Evolutionary conservation across 2,329 filamentous ascomycete species (phyloP).

Genomic region (Colletotrichum lini): DNA sequence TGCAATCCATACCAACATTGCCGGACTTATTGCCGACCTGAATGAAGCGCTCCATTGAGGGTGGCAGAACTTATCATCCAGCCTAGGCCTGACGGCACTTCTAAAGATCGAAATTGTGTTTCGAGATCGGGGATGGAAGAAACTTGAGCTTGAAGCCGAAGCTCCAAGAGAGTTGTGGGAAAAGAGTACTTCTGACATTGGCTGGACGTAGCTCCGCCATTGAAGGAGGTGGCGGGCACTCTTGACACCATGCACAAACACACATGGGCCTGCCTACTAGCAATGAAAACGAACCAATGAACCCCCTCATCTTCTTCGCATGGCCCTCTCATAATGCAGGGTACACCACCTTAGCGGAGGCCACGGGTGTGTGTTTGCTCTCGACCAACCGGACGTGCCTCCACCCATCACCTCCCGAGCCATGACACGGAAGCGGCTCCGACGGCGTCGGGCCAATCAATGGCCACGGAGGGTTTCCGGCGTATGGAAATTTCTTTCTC

Average conservation of each 20-base stretch:
- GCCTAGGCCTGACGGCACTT: too few species aligned
- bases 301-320: neutral
- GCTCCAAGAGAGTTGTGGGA: neutral
- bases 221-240: neutral
- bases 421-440: neutral
- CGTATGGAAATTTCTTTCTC: neutral
- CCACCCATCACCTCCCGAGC: neutral
- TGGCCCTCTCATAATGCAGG: neutral
- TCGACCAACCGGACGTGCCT: too few species aligned
- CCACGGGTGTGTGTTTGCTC: too few species aligned
- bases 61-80: too few species aligned
- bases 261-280: neutral
- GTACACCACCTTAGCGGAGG: too few species aligned
- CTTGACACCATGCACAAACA: neutral
- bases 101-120: too few species aligned
- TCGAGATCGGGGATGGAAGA: too few species aligned
- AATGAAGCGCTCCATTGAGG: too few species aligned
- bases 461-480: neutral
- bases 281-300: too few species aligned
- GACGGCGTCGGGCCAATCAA: neutral
- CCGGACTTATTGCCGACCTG: too few species aligned
- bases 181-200: too few species aligned
- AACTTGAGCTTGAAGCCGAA: neutral
- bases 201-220: neutral
- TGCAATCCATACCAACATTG: too few species aligned